Evolutionary conservation across 2,329 filamentous ascomycete genomes (phyloP).

Genomic region (Aspergillus fumigatiaffinis): DNA sequence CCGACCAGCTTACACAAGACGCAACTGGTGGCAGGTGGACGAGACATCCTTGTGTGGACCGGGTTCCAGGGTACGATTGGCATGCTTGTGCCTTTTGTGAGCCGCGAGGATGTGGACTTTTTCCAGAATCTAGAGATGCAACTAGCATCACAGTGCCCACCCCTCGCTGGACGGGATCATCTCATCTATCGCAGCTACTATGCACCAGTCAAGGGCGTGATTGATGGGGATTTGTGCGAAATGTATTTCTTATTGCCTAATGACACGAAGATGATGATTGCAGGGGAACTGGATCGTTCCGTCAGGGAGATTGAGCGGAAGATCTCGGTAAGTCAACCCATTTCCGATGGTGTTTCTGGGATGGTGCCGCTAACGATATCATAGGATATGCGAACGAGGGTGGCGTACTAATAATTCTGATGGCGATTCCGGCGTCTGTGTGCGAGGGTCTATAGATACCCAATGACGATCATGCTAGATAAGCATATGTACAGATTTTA

Average conservation of each 20-base stretch:
- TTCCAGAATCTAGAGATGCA: slow-evolving; percentile 93
- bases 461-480: slow-evolving; percentile 15
- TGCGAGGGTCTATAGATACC: slow-evolving; percentile 24
- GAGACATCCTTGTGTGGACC: slow-evolving; percentile 88
- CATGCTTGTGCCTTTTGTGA: slow-evolving; percentile 85
- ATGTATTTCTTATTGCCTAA: slow-evolving; percentile 76
- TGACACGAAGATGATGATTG: slow-evolving; percentile 94
- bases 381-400: slow-evolving; percentile 55
- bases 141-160: slow-evolving; percentile 79
- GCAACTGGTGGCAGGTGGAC: slow-evolving; percentile 82
- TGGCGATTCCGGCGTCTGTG: slow-evolving; percentile 21
- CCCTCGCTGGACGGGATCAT: slow-evolving; percentile 87
- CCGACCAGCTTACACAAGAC: slow-evolving; percentile 88
- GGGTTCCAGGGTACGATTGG: slow-evolving; percentile 93
- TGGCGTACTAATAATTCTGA: slow-evolving; percentile 48
- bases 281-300: slow-evolving; percentile 84
- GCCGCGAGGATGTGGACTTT: slow-evolving; percentile 92
- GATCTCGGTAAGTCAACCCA: slow-evolving; percentile 60
- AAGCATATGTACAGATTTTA: slow-evolving; percentile 11
- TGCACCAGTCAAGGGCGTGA: slow-evolving; percentile 90
- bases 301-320: slow-evolving; percentile 94
- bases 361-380: slow-evolving; percentile 14
- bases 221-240: slow-evolving; percentile 96
- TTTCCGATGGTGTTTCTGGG: neutral
- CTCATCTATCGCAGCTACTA: slow-evolving; percentile 95